Evolutionary conservation across 2,329 filamentous ascomycete species (phyloP), one percentile per base, ranked within the genome.

Genomic region (Chaetomium sp.): DNA sequence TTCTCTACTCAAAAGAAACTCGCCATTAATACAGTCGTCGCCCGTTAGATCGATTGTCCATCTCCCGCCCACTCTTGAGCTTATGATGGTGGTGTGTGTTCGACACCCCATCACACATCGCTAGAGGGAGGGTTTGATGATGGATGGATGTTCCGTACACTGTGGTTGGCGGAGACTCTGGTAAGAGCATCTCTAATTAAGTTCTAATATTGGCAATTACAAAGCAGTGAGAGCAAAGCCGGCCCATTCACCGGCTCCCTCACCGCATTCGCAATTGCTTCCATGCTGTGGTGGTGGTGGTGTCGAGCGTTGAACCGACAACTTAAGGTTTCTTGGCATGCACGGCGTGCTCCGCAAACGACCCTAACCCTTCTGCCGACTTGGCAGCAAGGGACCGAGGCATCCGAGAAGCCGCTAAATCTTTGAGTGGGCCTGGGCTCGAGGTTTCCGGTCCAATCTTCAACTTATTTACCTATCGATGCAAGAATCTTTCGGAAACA

Each of bases 381-480:
- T 47, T 57, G 56, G 56, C 53, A 21, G 7, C 13, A 16, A 54
- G 51, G 51, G 27, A 10, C 51, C n/a, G 27, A 51, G 38, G 38
- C 13, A 16, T 25, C 29, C 38, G 5, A 31, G 12, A n/a, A 4
- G 38, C 16, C 38, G 38, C 38, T 16, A 42, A 42, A 42, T 42
- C 38, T 16, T 42, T 19, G 35, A 16, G 38, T 42, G 2, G 38
- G 7, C 38, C 38, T n/a, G 13, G 38, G 38, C 16, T 19, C 38
- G 47, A 56, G 64, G 27, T 21, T 68, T 68, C 64, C 61, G 66
- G 54, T 45, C 57, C 35, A 35, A 54, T 35, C 45, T 45, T 54
- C 27, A 51, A 29, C 29, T 27, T 47, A 27, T 29, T 3, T 29
- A 3, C 27, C n/a, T n/a, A n/a, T 55, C 6, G 45, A 53, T 25